Evolutionary conservation across 768 basidiomycete species (phyloP), one percentile per base, ranked within the genome.

Genomic region (Crucibulum laeve): DNA sequence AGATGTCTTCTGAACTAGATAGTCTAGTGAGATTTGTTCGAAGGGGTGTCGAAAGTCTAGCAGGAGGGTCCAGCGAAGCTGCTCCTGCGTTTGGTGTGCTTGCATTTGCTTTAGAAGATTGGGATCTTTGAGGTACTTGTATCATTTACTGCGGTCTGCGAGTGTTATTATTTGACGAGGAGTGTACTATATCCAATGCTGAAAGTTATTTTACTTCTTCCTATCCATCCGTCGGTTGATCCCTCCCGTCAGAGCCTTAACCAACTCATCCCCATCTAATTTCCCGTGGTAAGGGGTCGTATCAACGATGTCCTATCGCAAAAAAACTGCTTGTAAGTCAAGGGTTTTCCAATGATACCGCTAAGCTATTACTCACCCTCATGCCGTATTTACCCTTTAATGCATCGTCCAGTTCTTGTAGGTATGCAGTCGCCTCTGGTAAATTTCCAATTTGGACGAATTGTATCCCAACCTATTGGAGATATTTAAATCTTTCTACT

Each of bases 31-130:
- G 81, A 26, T 86, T 86, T 57, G 55, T 90, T 4, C 63, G 84
- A 34, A 66, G 85, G 22, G 83, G 84, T 0, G 78, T 82, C 5
- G 89, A 91, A 57, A 79, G 68, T 51, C 64, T 89, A 18, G 82
- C 82, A 10, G 76, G 76, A 30, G 80, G 82, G 0, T 59, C 67
- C n/a, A 71, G 71, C 14, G 80, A 82, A 40, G 77, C 71, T 21
- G 78, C 82, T 10, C 59, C 80, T 22, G 68, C 81, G 1, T 90
- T 87, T 56, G 82, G 78, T 1, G 71, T 87, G 24, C 65, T 91
- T 40, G 84, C 86, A 7, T 91, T 91, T 58, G 69, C 77, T 32
- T 64, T 91, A 46, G 84, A 90, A 42, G 87, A 88, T 56, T 91
- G 87, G 87, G 86, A 87, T 60, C 55, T 65, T 14, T 76, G 54